Percentiles rank a stretch among this genome's conserved stretches.
Evolutionary conservation across 192 early-diverging fungal species (phyloP).

Genomic region (Chytriomyces hyalinus): DNA sequence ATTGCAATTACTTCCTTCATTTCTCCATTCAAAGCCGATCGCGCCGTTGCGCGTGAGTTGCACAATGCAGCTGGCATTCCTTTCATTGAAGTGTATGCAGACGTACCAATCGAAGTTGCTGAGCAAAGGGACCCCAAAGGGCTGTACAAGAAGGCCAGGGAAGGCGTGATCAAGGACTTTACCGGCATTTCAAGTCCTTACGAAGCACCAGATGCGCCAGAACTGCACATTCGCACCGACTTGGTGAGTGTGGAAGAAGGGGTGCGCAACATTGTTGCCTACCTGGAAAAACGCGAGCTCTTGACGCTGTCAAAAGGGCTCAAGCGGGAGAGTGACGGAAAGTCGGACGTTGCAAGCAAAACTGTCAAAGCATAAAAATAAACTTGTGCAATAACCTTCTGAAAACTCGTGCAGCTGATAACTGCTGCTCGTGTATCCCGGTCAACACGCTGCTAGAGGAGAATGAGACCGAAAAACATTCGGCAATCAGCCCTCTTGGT

Average conservation of each 20-base stretch:
- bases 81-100: conserved; percentile 88
- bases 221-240: conserved; percentile 86
- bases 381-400: too few relatives aligned
- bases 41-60: conserved; percentile 78
- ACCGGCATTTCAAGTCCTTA: conserved; percentile 94
- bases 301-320: background rate
- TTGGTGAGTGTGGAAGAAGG: conserved; percentile 72
- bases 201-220: conserved; percentile 81
- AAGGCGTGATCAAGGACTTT: conserved; percentile 94
- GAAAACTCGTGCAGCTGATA: too few relatives aligned
- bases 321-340: background rate
- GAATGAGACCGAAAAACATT: too few relatives aligned
- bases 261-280: conserved; percentile 50
- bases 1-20: conserved; percentile 91
- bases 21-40: conserved; percentile 82
- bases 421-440: too few relatives aligned
- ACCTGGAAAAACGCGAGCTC: background rate
- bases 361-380: too few relatives aligned
- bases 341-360: too few relatives aligned
- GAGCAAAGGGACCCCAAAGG: conserved; percentile 95
- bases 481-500: too few relatives aligned
- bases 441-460: too few relatives aligned
- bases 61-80: conserved; percentile 78
- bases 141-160: conserved; percentile 93
- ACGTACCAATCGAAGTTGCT: conserved; percentile 86